These are phyloP conservation scores for Pythium folliculosum DNA, from an alignment of 352 stramenopile genomes.

Conservation along the genomic window DNA sequence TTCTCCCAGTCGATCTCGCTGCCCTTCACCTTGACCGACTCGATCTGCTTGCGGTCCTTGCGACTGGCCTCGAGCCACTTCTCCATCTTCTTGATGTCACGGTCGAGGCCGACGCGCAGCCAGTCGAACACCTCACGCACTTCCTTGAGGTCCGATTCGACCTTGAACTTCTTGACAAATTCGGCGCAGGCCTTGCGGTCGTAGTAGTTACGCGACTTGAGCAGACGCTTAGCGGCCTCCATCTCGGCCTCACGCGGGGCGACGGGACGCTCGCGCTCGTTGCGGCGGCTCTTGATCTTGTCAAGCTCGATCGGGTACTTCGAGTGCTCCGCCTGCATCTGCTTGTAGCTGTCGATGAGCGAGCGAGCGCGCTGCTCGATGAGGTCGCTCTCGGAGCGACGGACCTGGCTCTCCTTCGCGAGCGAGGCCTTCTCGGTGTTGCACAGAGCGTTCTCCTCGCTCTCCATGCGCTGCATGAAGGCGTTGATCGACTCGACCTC, in stretches of 20 bases:
- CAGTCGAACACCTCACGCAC: slow-evolving; percentile 86
- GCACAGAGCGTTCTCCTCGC: slow-evolving; percentile 79
- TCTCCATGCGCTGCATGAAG: slow-evolving; percentile 91
- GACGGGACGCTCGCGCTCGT: slow-evolving; percentile 70
- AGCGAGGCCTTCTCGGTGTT: slow-evolving; percentile 87
- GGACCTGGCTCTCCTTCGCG: slow-evolving; percentile 81
- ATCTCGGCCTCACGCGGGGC: slow-evolving; percentile 72
- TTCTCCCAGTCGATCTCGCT: slow-evolving; percentile 87
- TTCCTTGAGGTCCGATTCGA: slow-evolving; percentile 82
- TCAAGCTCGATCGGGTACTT: slow-evolving; percentile 84
- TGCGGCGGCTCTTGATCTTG: slow-evolving; percentile 80
- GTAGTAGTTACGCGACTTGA: slow-evolving; percentile 91
- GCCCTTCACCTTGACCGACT: slow-evolving; percentile 80
- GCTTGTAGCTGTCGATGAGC: slow-evolving; percentile 88
- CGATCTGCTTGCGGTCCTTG: slow-evolving; percentile 87
- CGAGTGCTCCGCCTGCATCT: slow-evolving; percentile 84
- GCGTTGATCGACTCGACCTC: slow-evolving; percentile 88
- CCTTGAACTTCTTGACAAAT: slow-evolving; percentile 82
- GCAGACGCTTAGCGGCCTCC: slow-evolving; percentile 70
- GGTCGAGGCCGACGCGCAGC: slow-evolving; percentile 73
- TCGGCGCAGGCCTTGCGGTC: slow-evolving; percentile 79
- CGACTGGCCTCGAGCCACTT: slow-evolving; percentile 81
- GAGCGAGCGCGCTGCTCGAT: slow-evolving; percentile 84
- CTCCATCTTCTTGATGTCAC: slow-evolving; percentile 86
- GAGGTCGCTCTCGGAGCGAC: slow-evolving; percentile 74